Evolutionary conservation across 768 basidiomycete genomes (phyloP).

Genomic region (Amanita muscaria): DNA sequence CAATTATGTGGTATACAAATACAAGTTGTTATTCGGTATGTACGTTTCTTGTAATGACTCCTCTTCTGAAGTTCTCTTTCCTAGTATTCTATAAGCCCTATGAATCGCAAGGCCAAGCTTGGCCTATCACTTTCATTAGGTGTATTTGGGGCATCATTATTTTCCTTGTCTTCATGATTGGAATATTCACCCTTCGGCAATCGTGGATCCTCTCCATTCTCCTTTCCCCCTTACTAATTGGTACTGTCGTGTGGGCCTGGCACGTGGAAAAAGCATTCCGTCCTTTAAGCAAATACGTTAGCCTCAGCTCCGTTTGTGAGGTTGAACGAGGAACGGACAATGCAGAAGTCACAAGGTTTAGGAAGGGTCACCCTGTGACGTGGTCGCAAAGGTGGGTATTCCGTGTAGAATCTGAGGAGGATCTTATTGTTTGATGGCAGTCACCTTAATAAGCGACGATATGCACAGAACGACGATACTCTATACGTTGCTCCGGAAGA

Average conservation of each 20-base stretch:
- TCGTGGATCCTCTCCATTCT: constrained; percentile 43
- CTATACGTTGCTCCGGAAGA: constrained; percentile 94
- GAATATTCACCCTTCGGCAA: constrained; percentile 68
- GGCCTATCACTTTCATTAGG: constrained; percentile 91
- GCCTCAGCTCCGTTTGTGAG: constrained; percentile 79
- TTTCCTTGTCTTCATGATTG: constrained; percentile 95
- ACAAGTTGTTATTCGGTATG: constrained; percentile 90
- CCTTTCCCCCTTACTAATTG: constrained; percentile 66
- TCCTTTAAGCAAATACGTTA: constrained; percentile 75
- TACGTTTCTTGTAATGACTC: constrained; percentile 4
- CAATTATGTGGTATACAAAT: constrained; percentile 96
- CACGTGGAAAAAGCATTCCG: constrained; percentile 58
- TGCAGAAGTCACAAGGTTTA: constrained; percentile 64
- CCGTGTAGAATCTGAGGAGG: background rate
- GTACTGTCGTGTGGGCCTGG: constrained; percentile 77
- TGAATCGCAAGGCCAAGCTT: constrained; percentile 94
- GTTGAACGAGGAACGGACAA: constrained; percentile 86
- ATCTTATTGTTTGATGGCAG: constrained; percentile 28
- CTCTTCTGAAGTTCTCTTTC: constrained; percentile 1
- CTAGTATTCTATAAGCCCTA: constrained; percentile 98
- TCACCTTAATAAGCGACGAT: constrained; percentile 77
- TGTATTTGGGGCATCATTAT: constrained; percentile 89
- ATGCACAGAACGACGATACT: constrained; percentile 90
- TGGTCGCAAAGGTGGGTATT: constrained; percentile 73
- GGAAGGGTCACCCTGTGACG: constrained; percentile 79